Percentiles rank a stretch among this genome's conserved stretches.
These are phyloP conservation scores for Physaria fendleri DNA, from an alignment of 345 rosid genomes.

Conservation along the genomic window DNA sequence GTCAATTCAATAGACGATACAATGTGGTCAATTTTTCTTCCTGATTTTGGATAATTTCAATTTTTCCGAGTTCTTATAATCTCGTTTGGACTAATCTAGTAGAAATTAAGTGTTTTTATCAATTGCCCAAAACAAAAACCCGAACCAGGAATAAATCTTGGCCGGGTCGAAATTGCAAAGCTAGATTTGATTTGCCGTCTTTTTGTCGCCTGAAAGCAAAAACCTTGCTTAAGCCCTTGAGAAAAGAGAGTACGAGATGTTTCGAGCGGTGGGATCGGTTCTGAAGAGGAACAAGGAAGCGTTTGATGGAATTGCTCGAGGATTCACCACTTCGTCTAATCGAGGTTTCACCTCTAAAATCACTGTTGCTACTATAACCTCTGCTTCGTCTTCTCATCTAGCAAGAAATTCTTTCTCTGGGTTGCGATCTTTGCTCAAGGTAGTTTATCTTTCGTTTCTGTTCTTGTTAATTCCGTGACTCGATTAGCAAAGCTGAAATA, in stretches of 20 bases:
- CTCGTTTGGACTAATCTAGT: neutral
- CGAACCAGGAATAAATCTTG: slow-evolving; percentile 1
- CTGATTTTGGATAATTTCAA: neutral
- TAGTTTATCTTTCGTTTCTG: neutral
- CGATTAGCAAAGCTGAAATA: too few relatives aligned
- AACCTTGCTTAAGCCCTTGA: slow-evolving; percentile 33
- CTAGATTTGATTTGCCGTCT: neutral
- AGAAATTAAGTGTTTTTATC: too few relatives aligned
- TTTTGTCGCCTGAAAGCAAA: neutral
- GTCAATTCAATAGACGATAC: neutral
- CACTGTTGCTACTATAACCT: slow-evolving; percentile 18
- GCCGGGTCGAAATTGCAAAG: slow-evolving; percentile 19
- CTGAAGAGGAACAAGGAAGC: slow-evolving; percentile 46
- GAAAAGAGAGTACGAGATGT: slow-evolving; percentile 32
- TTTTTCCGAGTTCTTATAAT: neutral
- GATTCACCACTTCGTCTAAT: slow-evolving; percentile 26
- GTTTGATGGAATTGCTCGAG: slow-evolving; percentile 23
- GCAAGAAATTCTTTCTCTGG: slow-evolving; percentile 32
- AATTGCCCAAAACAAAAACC: neutral
- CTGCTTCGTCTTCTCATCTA: slow-evolving; percentile 33
- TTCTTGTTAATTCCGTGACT: too few relatives aligned
- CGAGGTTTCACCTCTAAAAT: slow-evolving; percentile 25
- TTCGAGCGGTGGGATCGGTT: slow-evolving; percentile 42
- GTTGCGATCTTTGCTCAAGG: slow-evolving; percentile 44
- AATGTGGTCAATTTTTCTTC: neutral